Evolutionary conservation across 441 rosid genomes (phyloP).

Genomic region (Pelargonium australe): DNA sequence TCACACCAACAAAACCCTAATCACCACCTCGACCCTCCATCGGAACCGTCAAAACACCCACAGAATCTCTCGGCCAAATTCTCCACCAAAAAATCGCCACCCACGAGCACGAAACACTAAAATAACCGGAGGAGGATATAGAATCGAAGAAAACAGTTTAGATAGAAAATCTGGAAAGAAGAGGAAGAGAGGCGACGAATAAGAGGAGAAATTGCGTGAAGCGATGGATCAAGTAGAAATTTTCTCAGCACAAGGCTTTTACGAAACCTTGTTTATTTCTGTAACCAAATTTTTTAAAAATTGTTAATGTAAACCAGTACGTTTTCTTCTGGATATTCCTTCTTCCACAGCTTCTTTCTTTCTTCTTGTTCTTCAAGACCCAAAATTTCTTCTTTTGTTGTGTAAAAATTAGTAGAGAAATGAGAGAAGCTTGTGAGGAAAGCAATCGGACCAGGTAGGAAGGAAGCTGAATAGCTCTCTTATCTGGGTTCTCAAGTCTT

Average conservation of each 20-base stretch:
- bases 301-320: constrained; percentile 14
- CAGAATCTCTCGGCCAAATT: neutral
- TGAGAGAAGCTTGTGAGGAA: constrained; percentile 37
- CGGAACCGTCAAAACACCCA: constrained; percentile 19
- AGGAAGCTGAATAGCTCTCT: constrained; percentile 27
- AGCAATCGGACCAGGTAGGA: constrained; percentile 31
- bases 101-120: constrained; percentile 8
- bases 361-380: constrained; percentile 13
- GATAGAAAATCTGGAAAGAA: constrained; percentile 2
- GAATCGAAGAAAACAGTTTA: constrained; percentile 14
- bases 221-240: constrained; percentile 25
- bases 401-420: constrained; percentile 16
- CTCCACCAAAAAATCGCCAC: neutral
- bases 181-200: constrained; percentile 7
- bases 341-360: neutral
- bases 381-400: constrained; percentile 8
- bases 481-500: too few species aligned
- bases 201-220: constrained; percentile 20
- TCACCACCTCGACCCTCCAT: constrained; percentile 25
- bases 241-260: constrained; percentile 13
- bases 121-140: neutral
- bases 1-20: constrained; percentile 23
- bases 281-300: constrained; percentile 4
- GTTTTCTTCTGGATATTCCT: constrained; percentile 7
- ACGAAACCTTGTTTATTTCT: constrained; percentile 40